Base-by-base conservation (phyloP, 1,284 basidiomycete genomes). In the Ustilago nuda region DNA sequence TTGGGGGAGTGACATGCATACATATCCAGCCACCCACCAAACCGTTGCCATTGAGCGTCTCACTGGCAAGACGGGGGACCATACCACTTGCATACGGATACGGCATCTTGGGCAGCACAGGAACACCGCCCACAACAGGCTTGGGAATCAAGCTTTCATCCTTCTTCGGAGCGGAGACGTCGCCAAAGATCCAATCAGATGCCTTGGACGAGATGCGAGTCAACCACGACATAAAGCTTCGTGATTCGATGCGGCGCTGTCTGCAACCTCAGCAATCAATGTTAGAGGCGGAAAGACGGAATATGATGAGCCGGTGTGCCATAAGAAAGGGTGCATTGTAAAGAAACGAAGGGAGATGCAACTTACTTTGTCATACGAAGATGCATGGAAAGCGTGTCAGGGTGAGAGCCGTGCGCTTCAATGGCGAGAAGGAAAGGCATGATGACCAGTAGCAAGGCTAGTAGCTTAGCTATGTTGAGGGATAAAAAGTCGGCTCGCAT, bases 31-130 rank as follows among this genome's bases (percentile, higher is more conserved):
- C 64, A 9, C 64, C 67, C 7, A 55, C 46, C 33, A 76, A 19
- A 17, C 73, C 73, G 7, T 52, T 53, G 1, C 73, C 73, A 4
- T 27, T 48, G 17, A 76, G 37, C 4, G 61, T 68, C 35, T 76
- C 73, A 33, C 65, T 71, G 0, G 59, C 65, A 19, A 62, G 45
- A 13, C 68, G 51, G 7, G 73, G 73, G 2, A 76, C 17, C 68
- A 72, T 76, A 13, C 73, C 73, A 4, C 69, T 72, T 0, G 55
- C 62, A 30, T 72, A 76, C 2, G 73, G 73, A 37, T 76, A 76
- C 5, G 60, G 65, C 61, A 66, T 72, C 56, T 67, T 66, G 30
- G 36, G 54, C 50, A 72, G 30, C 48, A 72, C 61, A 6, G 55
- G 9, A 0, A 62, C 59, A 1, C 66, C 66, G 1, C 73, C 69